A percentile compares a stretch with the other conserved stretches of the same genome.
phyloP scores from a whole-genome alignment of 2,329 filamentous ascomycete genomes.

The Curvularia sp. region DNA sequence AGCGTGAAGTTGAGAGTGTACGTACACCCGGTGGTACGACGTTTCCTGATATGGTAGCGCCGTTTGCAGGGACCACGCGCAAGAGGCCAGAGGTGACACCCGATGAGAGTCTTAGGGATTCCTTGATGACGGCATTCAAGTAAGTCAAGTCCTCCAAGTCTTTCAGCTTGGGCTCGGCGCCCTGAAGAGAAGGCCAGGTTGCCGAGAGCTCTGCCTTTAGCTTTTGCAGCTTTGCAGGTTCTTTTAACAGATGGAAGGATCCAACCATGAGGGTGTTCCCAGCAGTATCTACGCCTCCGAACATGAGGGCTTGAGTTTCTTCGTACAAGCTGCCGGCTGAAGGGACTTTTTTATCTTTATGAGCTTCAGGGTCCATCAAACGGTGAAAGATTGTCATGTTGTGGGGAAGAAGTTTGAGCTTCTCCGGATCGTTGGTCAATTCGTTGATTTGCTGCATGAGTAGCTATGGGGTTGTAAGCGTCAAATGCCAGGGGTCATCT shows the following conservation, averaged over 20 bases:
- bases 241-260: conserved; percentile 51
- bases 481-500: too few species aligned
- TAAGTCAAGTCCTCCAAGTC: conserved; percentile 48
- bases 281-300: conserved; percentile 56
- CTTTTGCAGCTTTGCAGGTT: conserved; percentile 40
- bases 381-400: conserved; percentile 50
- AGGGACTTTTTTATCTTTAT: conserved; percentile 44
- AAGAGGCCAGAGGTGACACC: conserved; percentile 41
- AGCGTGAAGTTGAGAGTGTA: background rate
- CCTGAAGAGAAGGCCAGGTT: conserved; percentile 47
- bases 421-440: conserved; percentile 39
- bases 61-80: conserved; percentile 32
- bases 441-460: conserved; percentile 43
- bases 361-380: conserved; percentile 43
- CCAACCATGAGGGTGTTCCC: conserved; percentile 54
- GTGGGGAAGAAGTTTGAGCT: conserved; percentile 44
- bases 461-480: conserved; percentile 25
- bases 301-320: conserved; percentile 56
- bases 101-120: conserved; percentile 48
- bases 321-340: conserved; percentile 50
- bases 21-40: conserved; percentile 33
- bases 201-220: conserved; percentile 50
- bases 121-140: conserved; percentile 50
- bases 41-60: conserved; percentile 30
- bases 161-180: conserved; percentile 39